Conservation (phyloP, 345 rosid genomes). For the Angophora floribunda region DNA sequence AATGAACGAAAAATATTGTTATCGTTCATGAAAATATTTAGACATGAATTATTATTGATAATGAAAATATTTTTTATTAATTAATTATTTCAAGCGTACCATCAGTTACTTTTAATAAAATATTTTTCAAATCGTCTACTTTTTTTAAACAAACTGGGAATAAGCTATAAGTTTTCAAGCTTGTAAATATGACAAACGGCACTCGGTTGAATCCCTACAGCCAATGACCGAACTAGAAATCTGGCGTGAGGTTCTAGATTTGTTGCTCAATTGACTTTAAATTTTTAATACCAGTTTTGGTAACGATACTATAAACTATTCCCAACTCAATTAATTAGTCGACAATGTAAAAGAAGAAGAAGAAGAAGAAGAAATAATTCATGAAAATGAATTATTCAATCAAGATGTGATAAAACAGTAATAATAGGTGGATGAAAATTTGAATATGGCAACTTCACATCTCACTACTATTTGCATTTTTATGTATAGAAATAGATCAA, state of each 20-base stretch:
- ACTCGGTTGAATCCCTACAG: neutral
- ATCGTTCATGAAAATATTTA: neutral
- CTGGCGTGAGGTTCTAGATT: neutral
- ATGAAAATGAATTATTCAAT: neutral
- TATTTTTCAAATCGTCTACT: too few species aligned
- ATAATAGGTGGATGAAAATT: neutral
- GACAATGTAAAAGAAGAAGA: neutral
- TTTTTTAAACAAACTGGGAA: too few species aligned
- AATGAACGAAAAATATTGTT: too few species aligned
- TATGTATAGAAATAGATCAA: neutral
- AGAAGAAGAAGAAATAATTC: neutral
- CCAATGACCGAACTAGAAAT: neutral
- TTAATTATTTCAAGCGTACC: neutral
- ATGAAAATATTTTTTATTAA: neutral
- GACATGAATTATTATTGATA: rapidly evolving
- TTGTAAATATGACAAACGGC: neutral
- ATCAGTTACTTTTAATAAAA: rapidly evolving
- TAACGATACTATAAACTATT: neutral
- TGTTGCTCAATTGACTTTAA: neutral
- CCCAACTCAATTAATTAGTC: neutral
- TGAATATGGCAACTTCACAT: rapidly evolving
- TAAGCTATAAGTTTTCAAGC: neutral
- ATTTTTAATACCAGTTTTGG: neutral
- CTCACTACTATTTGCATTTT: rapidly evolving
- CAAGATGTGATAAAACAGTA: neutral